A percentile compares a stretch with the other conserved stretches of the same genome.
phyloP scores from a whole-genome alignment of 305 asterid genomes.

The Fraxinus paxiana region DNA sequence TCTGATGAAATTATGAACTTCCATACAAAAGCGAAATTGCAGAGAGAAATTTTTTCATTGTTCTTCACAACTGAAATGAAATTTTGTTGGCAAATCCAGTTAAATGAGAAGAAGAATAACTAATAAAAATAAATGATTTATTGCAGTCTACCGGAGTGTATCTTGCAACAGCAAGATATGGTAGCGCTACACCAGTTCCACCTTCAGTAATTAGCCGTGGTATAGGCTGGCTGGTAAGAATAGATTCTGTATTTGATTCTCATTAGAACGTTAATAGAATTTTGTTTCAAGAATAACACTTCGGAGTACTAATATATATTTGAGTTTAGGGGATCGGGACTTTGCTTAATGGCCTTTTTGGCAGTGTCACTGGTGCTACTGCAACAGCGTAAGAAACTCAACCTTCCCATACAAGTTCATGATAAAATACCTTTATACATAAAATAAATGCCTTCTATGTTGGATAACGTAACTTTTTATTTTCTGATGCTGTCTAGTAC shows the following conservation, averaged over 20 bases:
- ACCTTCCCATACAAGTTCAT: background rate
- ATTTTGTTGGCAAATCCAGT: background rate
- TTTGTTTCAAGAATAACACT: background rate
- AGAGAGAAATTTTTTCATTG: background rate
- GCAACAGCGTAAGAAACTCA: slow-evolving; percentile 52
- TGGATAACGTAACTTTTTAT: background rate
- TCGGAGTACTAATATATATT: background rate
- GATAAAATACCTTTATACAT: background rate
- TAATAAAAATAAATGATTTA: background rate
- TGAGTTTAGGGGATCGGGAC: slow-evolving; percentile 57
- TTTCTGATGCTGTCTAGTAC: background rate
- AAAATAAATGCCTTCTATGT: background rate
- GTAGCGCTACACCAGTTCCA: slow-evolving; percentile 78
- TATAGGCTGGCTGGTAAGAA: slow-evolving; percentile 70
- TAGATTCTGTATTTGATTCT: background rate
- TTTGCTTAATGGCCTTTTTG: slow-evolving; percentile 57
- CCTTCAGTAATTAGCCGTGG: slow-evolving; percentile 77
- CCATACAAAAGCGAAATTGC: background rate
- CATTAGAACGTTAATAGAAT: background rate
- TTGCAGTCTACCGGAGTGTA: slow-evolving; percentile 66
- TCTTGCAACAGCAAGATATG: slow-evolving; percentile 72
- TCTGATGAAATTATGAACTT: background rate
- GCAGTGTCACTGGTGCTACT: slow-evolving; percentile 56
- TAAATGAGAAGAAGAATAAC: background rate
- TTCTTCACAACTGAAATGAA: background rate